Percentiles rank a stretch among this genome's conserved stretches.
Evolutionary conservation across 2,329 filamentous ascomycete species (phyloP).

Genomic region (Cephalotrichum gorgonifer): DNA sequence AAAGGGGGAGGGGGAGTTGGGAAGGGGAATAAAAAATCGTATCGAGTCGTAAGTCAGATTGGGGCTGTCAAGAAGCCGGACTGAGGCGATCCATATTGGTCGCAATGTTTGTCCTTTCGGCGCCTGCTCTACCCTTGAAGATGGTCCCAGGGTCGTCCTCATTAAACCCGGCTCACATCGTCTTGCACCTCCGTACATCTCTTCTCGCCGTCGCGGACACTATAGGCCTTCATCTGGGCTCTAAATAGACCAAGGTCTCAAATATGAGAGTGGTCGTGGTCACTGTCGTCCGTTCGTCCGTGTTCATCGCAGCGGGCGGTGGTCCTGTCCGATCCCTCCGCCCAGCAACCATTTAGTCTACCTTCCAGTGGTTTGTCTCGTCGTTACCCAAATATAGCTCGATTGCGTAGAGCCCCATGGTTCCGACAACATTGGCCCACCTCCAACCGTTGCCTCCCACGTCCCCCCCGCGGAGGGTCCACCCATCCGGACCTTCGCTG

Average conservation of each 20-base stretch:
- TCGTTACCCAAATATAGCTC: conserved; percentile 82
- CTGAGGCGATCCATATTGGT: background rate
- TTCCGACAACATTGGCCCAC: conserved; percentile 85
- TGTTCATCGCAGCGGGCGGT: background rate
- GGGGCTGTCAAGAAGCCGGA: background rate
- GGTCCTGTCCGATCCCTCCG: conserved; percentile 6
- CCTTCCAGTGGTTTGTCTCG: conserved; percentile 91
- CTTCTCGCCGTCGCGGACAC: background rate
- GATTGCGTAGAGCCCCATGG: conserved; percentile 81
- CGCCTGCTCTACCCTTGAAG: background rate
- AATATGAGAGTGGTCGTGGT: background rate
- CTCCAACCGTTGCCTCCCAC: conserved; percentile 77
- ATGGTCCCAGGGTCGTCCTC: background rate
- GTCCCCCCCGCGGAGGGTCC: conserved; percentile 76
- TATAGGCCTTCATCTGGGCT: background rate
- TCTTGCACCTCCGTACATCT: conserved; percentile 6
- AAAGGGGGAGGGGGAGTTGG: too few species aligned
- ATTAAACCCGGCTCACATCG: background rate
- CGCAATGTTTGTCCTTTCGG: conserved; percentile 8
- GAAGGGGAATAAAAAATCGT: conserved; percentile 2
- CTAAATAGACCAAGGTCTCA: background rate
- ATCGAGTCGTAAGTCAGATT: background rate
- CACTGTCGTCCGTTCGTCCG: background rate
- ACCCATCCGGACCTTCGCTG: conserved; percentile 60
- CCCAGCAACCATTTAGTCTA: conserved; percentile 49